phyloP scores from a whole-genome alignment of 768 basidiomycete genomes.

The Dentipellis sp. region DNA sequence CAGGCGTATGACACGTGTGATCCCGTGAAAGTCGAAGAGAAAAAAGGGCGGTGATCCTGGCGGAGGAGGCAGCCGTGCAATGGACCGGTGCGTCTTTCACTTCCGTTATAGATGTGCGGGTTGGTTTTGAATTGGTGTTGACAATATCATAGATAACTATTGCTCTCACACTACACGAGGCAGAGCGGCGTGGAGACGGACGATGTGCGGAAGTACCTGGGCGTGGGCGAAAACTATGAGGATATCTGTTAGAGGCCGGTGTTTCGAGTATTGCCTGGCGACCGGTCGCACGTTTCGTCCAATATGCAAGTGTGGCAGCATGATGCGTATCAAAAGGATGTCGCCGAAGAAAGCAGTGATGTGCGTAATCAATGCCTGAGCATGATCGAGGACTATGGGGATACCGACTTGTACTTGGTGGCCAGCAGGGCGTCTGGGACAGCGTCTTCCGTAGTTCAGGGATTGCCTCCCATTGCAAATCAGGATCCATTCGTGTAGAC shows the following conservation, averaged over 20 bases:
- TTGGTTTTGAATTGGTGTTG: background rate
- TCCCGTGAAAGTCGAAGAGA: constrained; percentile 72
- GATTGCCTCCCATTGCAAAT: no score
- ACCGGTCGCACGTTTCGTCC: no score
- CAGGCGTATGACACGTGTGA: constrained; percentile 77
- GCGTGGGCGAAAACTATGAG: constrained; percentile 67
- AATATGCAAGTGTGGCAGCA: no score
- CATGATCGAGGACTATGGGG: no score
- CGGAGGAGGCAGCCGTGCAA: constrained; percentile 74
- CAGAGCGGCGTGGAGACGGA: constrained; percentile 47
- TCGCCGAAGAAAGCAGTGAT: no score
- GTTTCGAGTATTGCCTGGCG: no score
- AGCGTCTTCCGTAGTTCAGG: no score
- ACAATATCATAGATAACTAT: constrained; percentile 50
- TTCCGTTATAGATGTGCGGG: background rate
- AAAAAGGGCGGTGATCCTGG: constrained; percentile 60
- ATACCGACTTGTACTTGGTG: no score
- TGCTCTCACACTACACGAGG: constrained; percentile 55
- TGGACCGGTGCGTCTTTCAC: constrained; percentile 69
- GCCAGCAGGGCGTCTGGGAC: no score
- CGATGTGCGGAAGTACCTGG: constrained; percentile 61
- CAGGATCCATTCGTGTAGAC: no score
- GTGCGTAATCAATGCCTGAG: no score
- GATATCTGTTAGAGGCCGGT: constrained; percentile 39
- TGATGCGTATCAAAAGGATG: no score